phyloP scores from a whole-genome alignment of 352 stramenopile genomes.

The Thalassiosira mediterranea region DNA sequence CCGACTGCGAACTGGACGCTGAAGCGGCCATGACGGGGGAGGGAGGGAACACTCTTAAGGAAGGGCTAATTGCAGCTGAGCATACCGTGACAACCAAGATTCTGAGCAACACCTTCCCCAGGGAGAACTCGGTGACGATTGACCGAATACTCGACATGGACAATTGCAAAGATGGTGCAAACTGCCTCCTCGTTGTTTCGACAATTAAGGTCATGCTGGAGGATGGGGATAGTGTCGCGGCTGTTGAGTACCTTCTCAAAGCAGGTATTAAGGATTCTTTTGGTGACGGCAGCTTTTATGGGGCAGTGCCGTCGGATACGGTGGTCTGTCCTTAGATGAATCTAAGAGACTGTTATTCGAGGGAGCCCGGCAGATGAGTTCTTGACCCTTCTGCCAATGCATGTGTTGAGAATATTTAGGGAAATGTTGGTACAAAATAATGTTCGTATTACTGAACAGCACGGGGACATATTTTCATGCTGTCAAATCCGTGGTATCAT shows the following conservation, averaged over 20 bases:
- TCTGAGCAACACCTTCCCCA: slow-evolving; percentile 8
- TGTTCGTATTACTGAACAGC: too few relatives aligned
- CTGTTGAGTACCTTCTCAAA: background rate
- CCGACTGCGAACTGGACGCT: slow-evolving; percentile 3
- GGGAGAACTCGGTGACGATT: slow-evolving; percentile 1
- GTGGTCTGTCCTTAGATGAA: slow-evolving; percentile 14
- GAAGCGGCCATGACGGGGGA: background rate
- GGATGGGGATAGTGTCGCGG: background rate
- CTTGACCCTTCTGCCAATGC: too few relatives aligned
- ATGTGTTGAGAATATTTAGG: too few relatives aligned
- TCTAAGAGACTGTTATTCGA: too few relatives aligned
- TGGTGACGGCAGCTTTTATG: background rate
- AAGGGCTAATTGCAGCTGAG: slow-evolving; percentile 9
- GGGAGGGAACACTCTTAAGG: slow-evolving; percentile 9
- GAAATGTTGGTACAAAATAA: too few relatives aligned
- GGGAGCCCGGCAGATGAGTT: too few relatives aligned
- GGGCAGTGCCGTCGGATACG: background rate
- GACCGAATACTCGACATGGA: slow-evolving; percentile 11
- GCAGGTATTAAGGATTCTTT: slow-evolving; percentile 3
- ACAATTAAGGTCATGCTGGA: slow-evolving; percentile 7
- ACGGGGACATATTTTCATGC: too few relatives aligned
- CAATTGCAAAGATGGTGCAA: background rate
- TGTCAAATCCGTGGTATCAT: too few relatives aligned
- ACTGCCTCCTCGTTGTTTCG: slow-evolving; percentile 20
- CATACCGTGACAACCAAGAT: background rate